A percentile compares a stretch with the other conserved stretches of the same genome.
Evolutionary conservation across 495 filamentous ascomycete species (phyloP).

Genomic region (Filosporella fistucella): DNA sequence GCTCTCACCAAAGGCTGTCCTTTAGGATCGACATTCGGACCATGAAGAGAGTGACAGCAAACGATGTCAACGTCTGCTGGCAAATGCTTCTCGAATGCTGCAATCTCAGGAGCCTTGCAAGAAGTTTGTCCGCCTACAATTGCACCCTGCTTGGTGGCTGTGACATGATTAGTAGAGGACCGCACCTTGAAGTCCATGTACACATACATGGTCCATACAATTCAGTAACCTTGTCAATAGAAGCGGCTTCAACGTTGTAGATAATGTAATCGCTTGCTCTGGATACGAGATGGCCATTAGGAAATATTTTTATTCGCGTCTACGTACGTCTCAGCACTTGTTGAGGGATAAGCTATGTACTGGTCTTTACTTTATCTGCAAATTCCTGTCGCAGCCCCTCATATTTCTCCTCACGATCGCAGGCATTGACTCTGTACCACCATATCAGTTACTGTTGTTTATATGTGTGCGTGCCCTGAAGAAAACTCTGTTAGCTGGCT

Average conservation of each 20-base stretch:
- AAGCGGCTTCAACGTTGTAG: slow-evolving; percentile 93
- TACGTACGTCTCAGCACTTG: slow-evolving; percentile 56
- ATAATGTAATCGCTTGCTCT: slow-evolving; percentile 94
- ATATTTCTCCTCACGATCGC: slow-evolving; percentile 83
- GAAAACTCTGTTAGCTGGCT: slow-evolving; percentile 15
- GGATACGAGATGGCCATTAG: slow-evolving; percentile 92
- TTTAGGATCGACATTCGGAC: slow-evolving; percentile 79
- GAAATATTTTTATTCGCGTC: slow-evolving; percentile 71
- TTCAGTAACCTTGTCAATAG: slow-evolving; percentile 78
- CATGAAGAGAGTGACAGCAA: slow-evolving; percentile 95
- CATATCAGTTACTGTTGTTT: neutral
- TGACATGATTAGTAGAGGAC: slow-evolving; percentile 10
- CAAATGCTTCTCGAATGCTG: slow-evolving; percentile 85
- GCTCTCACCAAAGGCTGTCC: slow-evolving; percentile 75
- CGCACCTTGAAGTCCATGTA: slow-evolving; percentile 17
- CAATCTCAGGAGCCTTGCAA: slow-evolving; percentile 95
- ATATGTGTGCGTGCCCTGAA: slow-evolving; percentile 8
- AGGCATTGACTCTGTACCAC: slow-evolving; percentile 77
- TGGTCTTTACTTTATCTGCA: slow-evolving; percentile 54
- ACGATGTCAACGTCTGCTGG: slow-evolving; percentile 88
- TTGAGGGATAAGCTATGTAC: slow-evolving; percentile 29
- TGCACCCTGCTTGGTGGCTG: slow-evolving; percentile 88
- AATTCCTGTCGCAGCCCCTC: slow-evolving; percentile 74
- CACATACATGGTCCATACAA: slow-evolving; percentile 82
- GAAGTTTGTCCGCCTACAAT: slow-evolving; percentile 98